A percentile compares a stretch with the other conserved stretches of the same genome.
Evolutionary conservation across 805 yeast species (phyloP).

Genomic region (Ogataea ramenticola): DNA sequence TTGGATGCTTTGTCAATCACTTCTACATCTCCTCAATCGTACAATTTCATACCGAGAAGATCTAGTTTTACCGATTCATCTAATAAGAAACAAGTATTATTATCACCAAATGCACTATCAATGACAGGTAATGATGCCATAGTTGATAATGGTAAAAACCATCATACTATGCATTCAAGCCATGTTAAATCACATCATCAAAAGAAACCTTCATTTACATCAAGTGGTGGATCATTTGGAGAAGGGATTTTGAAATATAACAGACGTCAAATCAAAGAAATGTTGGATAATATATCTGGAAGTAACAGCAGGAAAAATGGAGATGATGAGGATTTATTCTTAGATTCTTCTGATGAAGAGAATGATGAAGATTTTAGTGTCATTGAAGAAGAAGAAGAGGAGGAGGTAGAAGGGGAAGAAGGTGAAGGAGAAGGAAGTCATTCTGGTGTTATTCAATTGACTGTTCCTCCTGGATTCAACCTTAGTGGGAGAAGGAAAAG

Average conservation of each 20-base stretch:
- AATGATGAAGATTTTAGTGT: not conserved
- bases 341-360: not conserved
- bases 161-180: too few species aligned
- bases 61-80: not conserved
- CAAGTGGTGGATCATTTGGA: constrained; percentile 28
- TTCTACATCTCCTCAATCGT: not conserved
- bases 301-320: not conserved
- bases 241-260: constrained; percentile 28
- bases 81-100: not conserved
- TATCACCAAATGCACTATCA: not conserved
- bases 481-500: constrained; percentile 21
- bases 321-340: not conserved
- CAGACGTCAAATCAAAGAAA: constrained; percentile 25
- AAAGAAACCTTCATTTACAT: constrained; percentile 25
- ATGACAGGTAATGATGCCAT: too few species aligned
- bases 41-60: not conserved
- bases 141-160: too few species aligned
- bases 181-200: not conserved
- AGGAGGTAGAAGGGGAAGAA: constrained; percentile 7
- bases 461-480: constrained; percentile 16
- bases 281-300: constrained; percentile 20
- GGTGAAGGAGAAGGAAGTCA: constrained; percentile 4
- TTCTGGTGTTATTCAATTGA: constrained; percentile 8
- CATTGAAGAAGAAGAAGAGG: constrained; percentile 2
- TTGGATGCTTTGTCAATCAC: not conserved